Base-by-base conservation (phyloP, 2,329 filamentous ascomycete genomes). In the Akanthomyces dipterigenus region DNA sequence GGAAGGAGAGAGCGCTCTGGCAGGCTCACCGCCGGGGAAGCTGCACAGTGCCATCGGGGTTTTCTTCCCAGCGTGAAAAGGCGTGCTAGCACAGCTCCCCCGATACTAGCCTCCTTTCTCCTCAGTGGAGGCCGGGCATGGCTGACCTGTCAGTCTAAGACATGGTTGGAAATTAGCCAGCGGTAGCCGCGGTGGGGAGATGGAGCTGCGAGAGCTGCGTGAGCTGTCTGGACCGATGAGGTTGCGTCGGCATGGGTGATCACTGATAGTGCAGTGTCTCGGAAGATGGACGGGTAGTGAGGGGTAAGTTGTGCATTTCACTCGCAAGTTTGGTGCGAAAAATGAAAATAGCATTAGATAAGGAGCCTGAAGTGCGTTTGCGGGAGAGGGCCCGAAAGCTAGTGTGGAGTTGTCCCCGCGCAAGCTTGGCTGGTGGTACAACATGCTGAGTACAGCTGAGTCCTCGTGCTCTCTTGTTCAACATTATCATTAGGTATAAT, bases 91-190 rank as follows among this genome's bases (percentile, higher is more conserved):
- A 26, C 38, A 31, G 22, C 31, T 48, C 43, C 46, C 55, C 40
- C 38, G 42, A 46, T 56, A 28, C n/a, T 49, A 42, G 46, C 36
- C 45, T 59, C 34, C 40, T 58, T 49, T 24, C 28, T 20, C 12
- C 20, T 40, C 9, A 18, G 56, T 50, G 46, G 56, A 59, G 56
- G 56, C 55, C 54, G 40, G 53, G 43, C 31, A 42, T 51, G 24
- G 42, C 26, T 56, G 54, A 46, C 46, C 46, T 43, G 40, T 55
- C 18, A 20, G 53, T 40, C 31, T 58, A 49, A 49, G 55, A 58
- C 55, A 58, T 58, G 26, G 55, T 31, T 58, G 55, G 55, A 58
- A 49, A 58, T 58, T 36, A 58, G 45, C 45, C 45, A 20, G 43
- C 31, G 55, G 54, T 36, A 34, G 28, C 38, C 28, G 42, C 26